Evolutionary conservation across 257 asterid species (phyloP).

Genomic region (Cruciata laevipes): DNA sequence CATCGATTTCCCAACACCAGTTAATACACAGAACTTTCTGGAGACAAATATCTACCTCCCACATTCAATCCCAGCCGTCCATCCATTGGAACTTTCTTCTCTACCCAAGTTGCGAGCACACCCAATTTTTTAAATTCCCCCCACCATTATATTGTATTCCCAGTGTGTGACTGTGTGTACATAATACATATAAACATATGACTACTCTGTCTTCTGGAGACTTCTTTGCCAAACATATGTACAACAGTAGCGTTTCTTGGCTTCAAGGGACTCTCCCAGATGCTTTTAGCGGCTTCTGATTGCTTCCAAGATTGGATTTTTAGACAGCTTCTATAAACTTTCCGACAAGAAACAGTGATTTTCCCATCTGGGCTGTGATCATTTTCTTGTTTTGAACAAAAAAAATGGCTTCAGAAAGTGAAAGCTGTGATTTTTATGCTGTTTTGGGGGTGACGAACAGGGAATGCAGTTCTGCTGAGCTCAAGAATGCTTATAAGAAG

Average conservation of each 20-base stretch:
- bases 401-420: slow-evolving; percentile 49
- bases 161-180: neutral
- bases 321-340: slow-evolving; percentile 17
- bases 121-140: neutral
- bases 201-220: slow-evolving; percentile 36
- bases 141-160: neutral
- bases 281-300: slow-evolving; percentile 22
- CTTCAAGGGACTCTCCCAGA: neutral
- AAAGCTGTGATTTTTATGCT: slow-evolving; percentile 46
- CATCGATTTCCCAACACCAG: neutral
- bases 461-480: slow-evolving; percentile 59
- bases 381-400: slow-evolving; percentile 5
- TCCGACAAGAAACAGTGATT: slow-evolving; percentile 36
- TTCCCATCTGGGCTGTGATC: slow-evolving; percentile 1
- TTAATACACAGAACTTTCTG: slow-evolving; percentile 23
- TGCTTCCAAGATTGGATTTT: neutral
- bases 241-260: neutral
- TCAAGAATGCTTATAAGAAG: slow-evolving; percentile 66
- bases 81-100: slow-evolving; percentile 1
- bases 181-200: neutral
- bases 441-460: slow-evolving; percentile 66
- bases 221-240: slow-evolving; percentile 23
- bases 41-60: slow-evolving; percentile 20
- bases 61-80: slow-evolving; percentile 16
- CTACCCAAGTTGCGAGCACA: neutral